Evolutionary conservation across 1,284 basidiomycete genomes (phyloP), one percentile per base, ranked within the genome.

Genomic region (Leucoagaricus sp.): DNA sequence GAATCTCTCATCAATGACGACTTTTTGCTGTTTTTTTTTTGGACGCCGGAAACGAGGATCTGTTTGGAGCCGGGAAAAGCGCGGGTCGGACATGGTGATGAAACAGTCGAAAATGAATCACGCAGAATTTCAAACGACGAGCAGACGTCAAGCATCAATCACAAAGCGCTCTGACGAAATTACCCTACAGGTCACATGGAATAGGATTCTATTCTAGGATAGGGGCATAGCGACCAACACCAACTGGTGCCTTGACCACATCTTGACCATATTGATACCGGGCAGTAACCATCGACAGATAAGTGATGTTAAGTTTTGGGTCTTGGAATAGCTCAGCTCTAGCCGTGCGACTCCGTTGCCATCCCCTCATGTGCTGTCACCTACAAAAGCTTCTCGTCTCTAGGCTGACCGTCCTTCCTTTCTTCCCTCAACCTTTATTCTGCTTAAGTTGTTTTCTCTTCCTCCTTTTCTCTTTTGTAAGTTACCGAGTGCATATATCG

Each of bases 1-100:
- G 83, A 99, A 99, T n/a, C 96, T 88, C 13, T 96, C 89, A 71
- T 99, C 96, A 38, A 98, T 84, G 59, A 90, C 84, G 50, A 97
- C 88, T 72, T 96, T 97, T 63, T 86, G 78, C 53, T 86, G 79
- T 48, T 90, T 86, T 70, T 88, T 91, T 67, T 87, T 91, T 0
- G 92, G 90, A 21, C 84, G 83, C 34, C 96, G 81, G 77, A 99
- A 99, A 55, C 96, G 87, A 53, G 96, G 96, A 72, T 99, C 96
- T 28, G 92, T 89, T 70, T 87, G 89, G 52, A 98, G 79, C 57
- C 91, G 82, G 29, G 91, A 84, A 72, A 99, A 98, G 33, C 96
- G 85, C 33, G 88, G 78, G 72, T 96, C 94, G 34, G 86, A 84
- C 89, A 91, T 90, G 64, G 62, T 52, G 34, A 26, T 51, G 48